Base-by-base conservation (phyloP, 345 rosid genomes). In the Gossypium anomalum region DNA sequence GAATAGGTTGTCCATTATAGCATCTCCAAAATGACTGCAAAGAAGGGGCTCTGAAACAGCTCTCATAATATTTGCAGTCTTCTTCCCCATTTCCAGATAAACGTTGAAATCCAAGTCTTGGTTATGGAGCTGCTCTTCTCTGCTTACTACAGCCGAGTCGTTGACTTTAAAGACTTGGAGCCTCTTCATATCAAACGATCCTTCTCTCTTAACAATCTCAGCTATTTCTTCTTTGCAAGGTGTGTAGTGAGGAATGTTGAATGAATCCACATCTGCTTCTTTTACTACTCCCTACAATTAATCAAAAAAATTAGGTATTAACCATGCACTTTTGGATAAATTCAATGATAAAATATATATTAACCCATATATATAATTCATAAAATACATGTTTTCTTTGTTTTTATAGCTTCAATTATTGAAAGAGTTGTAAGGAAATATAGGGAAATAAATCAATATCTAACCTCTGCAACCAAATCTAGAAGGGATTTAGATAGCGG, bases 391-490 rank as follows among this genome's bases (percentile, higher is more conserved):
- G 38, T 29, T 3, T 29, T 29, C 5, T 0, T 29, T 29, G 38
- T 29, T 29, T 51, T 51, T 13, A 51, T 51, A 51, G 56, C 56
- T 51, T 51, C 3, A 7, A 51, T 11, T 47, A 11, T 47, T 2
- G 2, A 47, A 9, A 47, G 10, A 12, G 11, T 45, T 47, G 2
- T 47, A 10, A 47, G 49, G 11, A 9, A 13, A 47, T 47, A 9
- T 2, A 9, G 11, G 13, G 15, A 13, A 47, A 47, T 9, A 47
- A 47, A 47, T 9, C 3, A 16, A 16, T 16, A 51, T 51, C 1
- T 16, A 75, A 87, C 90, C 82, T 84, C 82, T 0, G 27, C 9
- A 17, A 81, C 82, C 79, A 84, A 72, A 57, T 80, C 79, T 15
- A 27, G 59, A 6, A 87, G 73, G 62, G 86, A 71, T 48, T 61